A percentile compares a stretch with the other conserved stretches of the same genome.
Conservation (phyloP, 2,329 filamentous ascomycete species). For the Pseudogymnoascus sp. region DNA sequence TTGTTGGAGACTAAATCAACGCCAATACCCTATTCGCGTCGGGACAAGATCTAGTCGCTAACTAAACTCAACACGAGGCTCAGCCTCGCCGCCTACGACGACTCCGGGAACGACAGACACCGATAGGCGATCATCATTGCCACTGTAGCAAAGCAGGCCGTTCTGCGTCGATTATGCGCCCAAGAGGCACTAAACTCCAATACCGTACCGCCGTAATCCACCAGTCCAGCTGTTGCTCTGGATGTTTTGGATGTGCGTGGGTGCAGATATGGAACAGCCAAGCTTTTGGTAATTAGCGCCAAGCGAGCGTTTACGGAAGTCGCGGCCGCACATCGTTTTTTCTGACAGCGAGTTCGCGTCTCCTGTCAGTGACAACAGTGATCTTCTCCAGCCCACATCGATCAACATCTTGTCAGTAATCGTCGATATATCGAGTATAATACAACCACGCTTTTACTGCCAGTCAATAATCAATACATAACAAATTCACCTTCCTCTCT, state of each 20-base stretch:
- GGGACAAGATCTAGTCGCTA: neutral
- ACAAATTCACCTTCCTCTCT: neutral
- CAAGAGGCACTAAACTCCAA: neutral
- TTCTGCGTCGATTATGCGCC: neutral
- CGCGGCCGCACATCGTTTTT: neutral
- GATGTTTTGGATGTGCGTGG: neutral
- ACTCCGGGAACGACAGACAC: neutral
- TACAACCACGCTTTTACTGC: neutral
- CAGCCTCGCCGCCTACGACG: conserved; percentile 1
- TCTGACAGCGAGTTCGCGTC: neutral
- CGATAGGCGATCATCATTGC: neutral
- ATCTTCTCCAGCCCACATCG: neutral
- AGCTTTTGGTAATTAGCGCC: conserved; percentile 2
- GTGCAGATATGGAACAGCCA: neutral
- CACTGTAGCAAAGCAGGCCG: neutral
- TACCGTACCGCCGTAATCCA: neutral
- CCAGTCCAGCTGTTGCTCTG: neutral
- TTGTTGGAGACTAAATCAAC: neutral
- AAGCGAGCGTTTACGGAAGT: conserved; percentile 8
- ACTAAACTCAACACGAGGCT: neutral
- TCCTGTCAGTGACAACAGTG: neutral
- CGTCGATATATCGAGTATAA: neutral
- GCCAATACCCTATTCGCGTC: neutral
- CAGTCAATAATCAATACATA: neutral
- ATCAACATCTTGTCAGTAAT: neutral